Conservation (phyloP, 169 alveolate genomes). For the Plasmodium yoelii region DNA sequence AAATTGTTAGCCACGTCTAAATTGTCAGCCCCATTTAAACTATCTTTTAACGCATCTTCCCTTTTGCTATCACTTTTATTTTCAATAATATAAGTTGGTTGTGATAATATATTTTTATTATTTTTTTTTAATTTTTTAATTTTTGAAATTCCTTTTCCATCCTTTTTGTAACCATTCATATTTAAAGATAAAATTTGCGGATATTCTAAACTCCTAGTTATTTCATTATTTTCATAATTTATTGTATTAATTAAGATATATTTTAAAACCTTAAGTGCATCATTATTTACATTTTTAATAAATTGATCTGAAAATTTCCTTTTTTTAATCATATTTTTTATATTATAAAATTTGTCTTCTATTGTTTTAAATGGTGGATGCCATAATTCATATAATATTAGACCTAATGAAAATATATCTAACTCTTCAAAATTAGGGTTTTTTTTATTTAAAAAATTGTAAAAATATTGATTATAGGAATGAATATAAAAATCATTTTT, state of each 20-base stretch:
- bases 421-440: conserved; percentile 43
- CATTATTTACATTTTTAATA: conserved; percentile 31
- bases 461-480: conserved; percentile 55
- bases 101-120: too few species aligned
- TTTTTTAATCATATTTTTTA: conserved; percentile 26
- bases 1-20: too few species aligned
- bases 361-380: conserved; percentile 43
- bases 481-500: conserved; percentile 41
- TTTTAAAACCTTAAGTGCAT: conserved; percentile 49
- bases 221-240: conserved; percentile 15
- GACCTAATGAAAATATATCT: conserved; percentile 49
- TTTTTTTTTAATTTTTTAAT: too few species aligned
- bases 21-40: too few species aligned
- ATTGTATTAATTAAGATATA: conserved; percentile 45
- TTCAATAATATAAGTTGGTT: too few species aligned
- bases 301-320: conserved; percentile 33
- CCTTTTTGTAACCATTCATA: conserved; percentile 2
- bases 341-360: conserved; percentile 36
- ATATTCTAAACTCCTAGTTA: conserved; percentile 12
- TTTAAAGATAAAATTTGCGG: conserved; percentile 17
- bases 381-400: conserved; percentile 53
- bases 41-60: too few species aligned
- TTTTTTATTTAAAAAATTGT: conserved; percentile 19
- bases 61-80: too few species aligned
- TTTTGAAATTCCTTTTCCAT: too few species aligned